Conservation (phyloP, 129 eudicot genomes). For the Flaveria ramosissima region DNA sequence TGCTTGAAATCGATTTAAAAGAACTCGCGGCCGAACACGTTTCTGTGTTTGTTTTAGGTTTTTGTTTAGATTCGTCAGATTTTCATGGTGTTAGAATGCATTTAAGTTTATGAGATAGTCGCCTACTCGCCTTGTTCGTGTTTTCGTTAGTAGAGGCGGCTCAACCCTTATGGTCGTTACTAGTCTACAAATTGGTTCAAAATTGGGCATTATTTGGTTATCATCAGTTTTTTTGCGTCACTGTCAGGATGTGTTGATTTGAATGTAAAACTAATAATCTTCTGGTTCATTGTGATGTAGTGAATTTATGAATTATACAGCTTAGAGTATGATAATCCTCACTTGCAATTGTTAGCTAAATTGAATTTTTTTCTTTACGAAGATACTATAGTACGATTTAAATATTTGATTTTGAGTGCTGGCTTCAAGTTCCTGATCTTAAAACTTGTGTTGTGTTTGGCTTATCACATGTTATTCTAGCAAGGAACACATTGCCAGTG, state of each 20-base stretch:
- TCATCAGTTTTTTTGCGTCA: background rate
- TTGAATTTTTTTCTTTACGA: background rate
- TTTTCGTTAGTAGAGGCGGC: too few relatives aligned
- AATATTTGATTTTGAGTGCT: background rate
- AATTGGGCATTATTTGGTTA: background rate
- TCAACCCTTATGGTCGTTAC: too few relatives aligned
- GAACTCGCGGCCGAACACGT: background rate
- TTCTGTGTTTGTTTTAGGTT: background rate
- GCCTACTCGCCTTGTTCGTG: background rate
- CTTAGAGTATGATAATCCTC: background rate
- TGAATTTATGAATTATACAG: background rate
- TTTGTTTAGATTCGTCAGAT: conserved; percentile 11
- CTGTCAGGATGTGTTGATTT: conserved; percentile 1
- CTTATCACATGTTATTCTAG: background rate
- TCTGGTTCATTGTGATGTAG: background rate
- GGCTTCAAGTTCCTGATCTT: conserved; percentile 4
- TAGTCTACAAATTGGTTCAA: background rate
- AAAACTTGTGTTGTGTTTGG: background rate
- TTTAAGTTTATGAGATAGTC: background rate
- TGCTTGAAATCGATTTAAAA: background rate
- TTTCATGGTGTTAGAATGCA: background rate
- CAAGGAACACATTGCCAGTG: background rate
- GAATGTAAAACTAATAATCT: background rate
- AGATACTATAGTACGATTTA: background rate
- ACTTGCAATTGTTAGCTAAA: background rate